Evolutionary conservation across 139 green algal species (phyloP), one percentile per base, ranked within the genome.

Genomic region (Haematococcus sp.): DNA sequence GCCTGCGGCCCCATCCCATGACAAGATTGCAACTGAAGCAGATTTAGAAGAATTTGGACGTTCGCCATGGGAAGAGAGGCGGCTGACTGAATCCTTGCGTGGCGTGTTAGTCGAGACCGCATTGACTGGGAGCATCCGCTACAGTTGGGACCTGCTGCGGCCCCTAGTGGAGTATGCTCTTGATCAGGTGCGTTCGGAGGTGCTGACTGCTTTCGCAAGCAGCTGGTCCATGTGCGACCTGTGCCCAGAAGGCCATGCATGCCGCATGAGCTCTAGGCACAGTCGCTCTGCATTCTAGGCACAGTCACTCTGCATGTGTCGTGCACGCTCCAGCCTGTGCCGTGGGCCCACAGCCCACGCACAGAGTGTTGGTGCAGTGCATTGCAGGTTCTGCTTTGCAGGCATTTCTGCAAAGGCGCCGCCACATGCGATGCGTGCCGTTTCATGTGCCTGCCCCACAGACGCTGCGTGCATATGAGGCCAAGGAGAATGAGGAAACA

Each of bases 61-160:
- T 1, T 40, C 76, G 22, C 75, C 75, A 0, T 19, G 73, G 23
- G 51, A 70, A 4, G 70, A 85, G 55, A 60, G 77, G 2, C 54
- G 67, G 25, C 35, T 86, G 1, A 86, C 78, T 11, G 52, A 68
- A 9, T 49, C 79, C 7, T 68, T 87, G 22, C 68, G 77, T 16
- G 84, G 87, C 4, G 78, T 91, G 16, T 31, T 92, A 4, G 83
- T 83, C 23, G 84, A 92, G 61, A 80, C 74, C 0, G 87, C 87
- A 13, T 51, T 86, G 0, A 84, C 73, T 3, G 83, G 81, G 13
- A n/a, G 61, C 0, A 67, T 89, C 17, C 81, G 87, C 0, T 92
- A 87, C 74, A 67, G 76, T 19, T 92, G 87, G 87, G 31, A 55
- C 1, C 40, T 91, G 20, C 52, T 92, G 28, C 33, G 65, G 28